Percentiles rank a stretch among this genome's conserved stretches.
phyloP scores from a whole-genome alignment of 2,329 filamentous ascomycete genomes.

The Mollisia scopiformis region DNA sequence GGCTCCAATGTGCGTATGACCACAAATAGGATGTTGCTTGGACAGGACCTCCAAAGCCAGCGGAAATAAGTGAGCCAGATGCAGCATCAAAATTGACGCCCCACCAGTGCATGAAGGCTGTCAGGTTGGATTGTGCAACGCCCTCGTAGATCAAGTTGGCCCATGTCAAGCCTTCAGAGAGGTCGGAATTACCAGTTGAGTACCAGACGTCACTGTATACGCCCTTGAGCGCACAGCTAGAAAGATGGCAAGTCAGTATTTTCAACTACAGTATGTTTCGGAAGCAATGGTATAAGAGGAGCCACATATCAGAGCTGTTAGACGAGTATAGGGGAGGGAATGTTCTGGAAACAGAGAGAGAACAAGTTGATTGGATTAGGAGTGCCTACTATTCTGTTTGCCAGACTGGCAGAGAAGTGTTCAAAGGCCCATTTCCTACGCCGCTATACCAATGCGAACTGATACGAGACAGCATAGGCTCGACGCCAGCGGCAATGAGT shows the following conservation, averaged over 20 bases:
- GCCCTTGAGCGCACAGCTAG: no score
- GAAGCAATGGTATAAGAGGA: constrained; percentile 43
- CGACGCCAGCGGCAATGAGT: constrained; percentile 40
- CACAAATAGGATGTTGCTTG: constrained; percentile 6
- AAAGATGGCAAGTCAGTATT: no score
- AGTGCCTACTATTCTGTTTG: no score
- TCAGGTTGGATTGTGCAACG: constrained; percentile 49
- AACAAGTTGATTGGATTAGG: no score
- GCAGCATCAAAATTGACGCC: constrained; percentile 3
- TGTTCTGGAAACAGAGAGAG: no score
- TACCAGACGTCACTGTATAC: no score
- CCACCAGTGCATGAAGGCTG: constrained; percentile 55
- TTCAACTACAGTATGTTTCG: no score
- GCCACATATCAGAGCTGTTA: constrained; percentile 40
- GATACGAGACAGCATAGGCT: constrained; percentile 41
- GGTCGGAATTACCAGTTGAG: constrained; percentile 43
- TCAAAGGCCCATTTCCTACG: constrained; percentile 43
- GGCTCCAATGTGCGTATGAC: constrained; percentile 9
- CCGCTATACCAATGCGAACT: constrained; percentile 44
- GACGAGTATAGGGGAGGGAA: no score
- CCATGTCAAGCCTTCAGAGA: constrained; percentile 56
- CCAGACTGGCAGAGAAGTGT: constrained; percentile 49
- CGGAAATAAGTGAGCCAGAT: neutral
- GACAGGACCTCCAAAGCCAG: neutral
- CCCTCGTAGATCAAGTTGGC: constrained; percentile 55